phyloP scores from a whole-genome alignment of 768 basidiomycete genomes.

The Leccinellum albellum region DNA sequence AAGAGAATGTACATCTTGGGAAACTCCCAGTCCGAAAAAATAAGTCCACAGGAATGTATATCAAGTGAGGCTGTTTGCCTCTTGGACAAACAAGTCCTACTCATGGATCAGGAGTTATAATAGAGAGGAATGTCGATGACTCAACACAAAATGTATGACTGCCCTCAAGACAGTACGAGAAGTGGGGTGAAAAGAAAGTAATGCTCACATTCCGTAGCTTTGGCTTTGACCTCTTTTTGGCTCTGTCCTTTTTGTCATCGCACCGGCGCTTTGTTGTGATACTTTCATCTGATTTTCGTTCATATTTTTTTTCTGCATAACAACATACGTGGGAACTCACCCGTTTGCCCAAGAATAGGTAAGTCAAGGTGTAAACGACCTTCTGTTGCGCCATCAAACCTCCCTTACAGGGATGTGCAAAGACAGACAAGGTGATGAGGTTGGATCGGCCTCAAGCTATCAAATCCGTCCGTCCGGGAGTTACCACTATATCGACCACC shows the following conservation, averaged over 20 bases:
- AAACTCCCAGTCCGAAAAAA: conserved; percentile 24
- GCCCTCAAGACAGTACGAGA: conserved; percentile 2
- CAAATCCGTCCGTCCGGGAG: background rate
- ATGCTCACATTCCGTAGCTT: background rate
- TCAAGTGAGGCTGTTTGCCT: conserved; percentile 37
- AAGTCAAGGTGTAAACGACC: background rate
- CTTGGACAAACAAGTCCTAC: background rate
- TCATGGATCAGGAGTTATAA: background rate
- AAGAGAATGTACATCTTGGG: conserved; percentile 4
- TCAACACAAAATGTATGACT: background rate
- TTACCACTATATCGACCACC: background rate
- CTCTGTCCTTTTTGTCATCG: background rate
- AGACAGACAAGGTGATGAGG: background rate
- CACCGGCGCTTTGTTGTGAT: background rate
- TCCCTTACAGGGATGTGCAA: background rate
- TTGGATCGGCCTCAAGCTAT: background rate
- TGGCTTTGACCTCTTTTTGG: background rate
- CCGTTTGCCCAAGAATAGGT: background rate
- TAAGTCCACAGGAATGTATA: conserved; percentile 14
- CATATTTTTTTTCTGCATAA: background rate
- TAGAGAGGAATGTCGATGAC: background rate
- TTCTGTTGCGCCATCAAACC: background rate
- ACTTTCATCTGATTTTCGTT: background rate
- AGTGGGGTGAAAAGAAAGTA: background rate
- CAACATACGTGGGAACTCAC: background rate